Evolutionary conservation across 225 moss, liverwort and hornwort genomes (phyloP).

Genomic region (Takakia lepidozioides): DNA sequence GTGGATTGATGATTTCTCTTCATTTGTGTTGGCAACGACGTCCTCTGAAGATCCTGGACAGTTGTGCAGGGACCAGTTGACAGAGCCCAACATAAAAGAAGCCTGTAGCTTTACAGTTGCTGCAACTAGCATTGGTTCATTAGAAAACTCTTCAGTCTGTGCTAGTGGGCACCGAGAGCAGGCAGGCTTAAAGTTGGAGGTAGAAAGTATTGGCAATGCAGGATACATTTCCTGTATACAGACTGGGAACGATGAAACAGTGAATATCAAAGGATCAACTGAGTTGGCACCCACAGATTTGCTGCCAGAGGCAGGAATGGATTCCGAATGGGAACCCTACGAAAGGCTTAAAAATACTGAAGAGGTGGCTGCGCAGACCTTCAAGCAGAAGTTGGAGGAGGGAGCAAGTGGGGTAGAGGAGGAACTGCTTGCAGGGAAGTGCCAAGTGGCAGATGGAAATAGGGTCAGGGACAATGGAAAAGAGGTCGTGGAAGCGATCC

Average conservation of each 20-base stretch:
- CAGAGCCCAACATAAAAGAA: too few species aligned
- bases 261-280: too few species aligned
- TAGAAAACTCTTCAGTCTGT: too few species aligned
- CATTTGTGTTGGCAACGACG: constrained; percentile 23
- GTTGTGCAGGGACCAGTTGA: constrained; percentile 4
- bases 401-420: not conserved
- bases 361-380: not conserved
- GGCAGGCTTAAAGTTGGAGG: too few species aligned
- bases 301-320: too few species aligned
- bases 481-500: constrained; percentile 64
- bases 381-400: not conserved
- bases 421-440: not conserved
- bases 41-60: constrained; percentile 5
- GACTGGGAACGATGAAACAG: too few species aligned
- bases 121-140: not conserved
- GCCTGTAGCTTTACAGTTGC: constrained; percentile 2
- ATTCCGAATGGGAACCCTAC: not conserved
- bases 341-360: too few species aligned
- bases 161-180: too few species aligned
- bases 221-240: too few species aligned
- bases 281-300: too few species aligned
- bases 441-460: not conserved
- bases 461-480: constrained; percentile 17
- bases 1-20: constrained; percentile 51
- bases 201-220: too few species aligned